These are phyloP conservation scores for Priceomyces fermenticarens DNA, from an alignment of 805 yeast species.

Conservation along the genomic window DNA sequence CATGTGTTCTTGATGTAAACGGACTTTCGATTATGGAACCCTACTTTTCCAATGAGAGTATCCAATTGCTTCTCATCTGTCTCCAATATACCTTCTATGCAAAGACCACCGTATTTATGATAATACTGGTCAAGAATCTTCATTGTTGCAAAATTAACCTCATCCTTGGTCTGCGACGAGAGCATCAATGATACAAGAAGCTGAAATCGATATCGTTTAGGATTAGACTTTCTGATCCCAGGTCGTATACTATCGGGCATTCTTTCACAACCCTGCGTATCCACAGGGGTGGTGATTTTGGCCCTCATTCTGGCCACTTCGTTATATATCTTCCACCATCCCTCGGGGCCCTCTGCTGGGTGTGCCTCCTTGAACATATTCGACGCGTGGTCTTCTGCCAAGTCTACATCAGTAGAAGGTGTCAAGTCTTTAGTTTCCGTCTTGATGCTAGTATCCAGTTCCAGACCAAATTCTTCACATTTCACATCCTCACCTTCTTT, in stretches of 20 bases:
- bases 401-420: too few species aligned
- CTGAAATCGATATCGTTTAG: slow-evolving; percentile 60
- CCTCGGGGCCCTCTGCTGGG: slow-evolving; percentile 26
- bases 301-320: slow-evolving; percentile 66
- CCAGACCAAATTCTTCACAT: not conserved
- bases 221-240: slow-evolving; percentile 25
- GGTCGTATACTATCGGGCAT: slow-evolving; percentile 45
- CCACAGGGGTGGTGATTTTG: slow-evolving; percentile 76
- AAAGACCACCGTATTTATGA: slow-evolving; percentile 44
- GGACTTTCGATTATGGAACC: slow-evolving; percentile 83
- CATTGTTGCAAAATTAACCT: slow-evolving; percentile 75
- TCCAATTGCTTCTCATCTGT: slow-evolving; percentile 60
- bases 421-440: too few species aligned
- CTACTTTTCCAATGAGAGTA: slow-evolving; percentile 69
- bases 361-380: slow-evolving; percentile 1
- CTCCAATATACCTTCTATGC: slow-evolving; percentile 50
- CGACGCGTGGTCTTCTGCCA: not conserved
- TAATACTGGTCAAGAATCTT: slow-evolving; percentile 29
- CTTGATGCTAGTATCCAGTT: not conserved
- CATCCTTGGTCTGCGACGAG: slow-evolving; percentile 91
- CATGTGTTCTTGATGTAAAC: slow-evolving; percentile 62
- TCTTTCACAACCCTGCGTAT: slow-evolving; percentile 79
- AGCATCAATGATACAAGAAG: slow-evolving; percentile 78
- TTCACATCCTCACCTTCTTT: slow-evolving; percentile 2
- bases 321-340: slow-evolving; percentile 57